These are phyloP conservation scores for Andrographis paniculata DNA, from an alignment of 305 asterid species.

Conservation along the genomic window DNA sequence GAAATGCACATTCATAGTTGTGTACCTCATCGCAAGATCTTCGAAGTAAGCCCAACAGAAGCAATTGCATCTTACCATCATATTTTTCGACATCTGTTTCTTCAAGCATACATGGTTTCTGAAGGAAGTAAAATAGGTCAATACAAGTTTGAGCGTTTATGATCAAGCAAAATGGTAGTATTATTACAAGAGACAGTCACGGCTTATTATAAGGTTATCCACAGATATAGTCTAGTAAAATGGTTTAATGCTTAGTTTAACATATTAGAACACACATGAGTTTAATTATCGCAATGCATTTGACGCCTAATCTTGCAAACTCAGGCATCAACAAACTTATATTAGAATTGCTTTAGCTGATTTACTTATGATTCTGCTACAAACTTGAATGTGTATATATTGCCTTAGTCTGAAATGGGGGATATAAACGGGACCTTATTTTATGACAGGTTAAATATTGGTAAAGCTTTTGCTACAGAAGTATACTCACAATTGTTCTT, in stretches of 20 bases:
- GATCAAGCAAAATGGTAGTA: too few relatives aligned
- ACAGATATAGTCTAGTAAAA: constrained; percentile 1
- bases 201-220: too few relatives aligned
- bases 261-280: constrained; percentile 1
- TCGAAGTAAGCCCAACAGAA: constrained; percentile 63
- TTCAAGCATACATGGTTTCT: constrained; percentile 44
- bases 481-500: constrained; percentile 56
- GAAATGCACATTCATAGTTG: too few relatives aligned
- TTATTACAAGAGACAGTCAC: too few relatives aligned
- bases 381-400: not conserved
- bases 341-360: not conserved
- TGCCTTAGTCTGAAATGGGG: too few relatives aligned
- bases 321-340: constrained; percentile 2
- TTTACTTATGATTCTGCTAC: too few relatives aligned
- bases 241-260: not conserved
- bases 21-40: constrained; percentile 42
- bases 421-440: not conserved
- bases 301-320: constrained; percentile 3
- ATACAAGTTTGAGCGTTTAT: too few relatives aligned
- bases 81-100: constrained; percentile 21
- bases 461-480: constrained; percentile 1
- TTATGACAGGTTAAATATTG: not conserved
- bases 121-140: constrained; percentile 9
- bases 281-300: not conserved
- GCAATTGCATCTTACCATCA: constrained; percentile 44